phyloP scores from a whole-genome alignment of 2,329 filamentous ascomycete species.

The Reticulascus tulasneorum region DNA sequence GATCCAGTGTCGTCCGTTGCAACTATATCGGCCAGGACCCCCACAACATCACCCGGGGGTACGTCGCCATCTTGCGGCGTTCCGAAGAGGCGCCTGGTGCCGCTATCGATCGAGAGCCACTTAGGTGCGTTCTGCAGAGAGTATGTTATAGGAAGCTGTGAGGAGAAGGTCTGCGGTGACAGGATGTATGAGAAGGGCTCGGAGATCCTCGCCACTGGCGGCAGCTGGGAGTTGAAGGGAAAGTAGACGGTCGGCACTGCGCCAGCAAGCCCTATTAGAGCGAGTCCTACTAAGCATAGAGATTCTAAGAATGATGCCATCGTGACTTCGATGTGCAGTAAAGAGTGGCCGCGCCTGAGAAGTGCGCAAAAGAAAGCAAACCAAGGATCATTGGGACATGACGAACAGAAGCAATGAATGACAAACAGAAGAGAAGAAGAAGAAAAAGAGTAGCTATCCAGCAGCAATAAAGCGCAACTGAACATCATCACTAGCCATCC shows the following conservation, averaged over 20 bases:
- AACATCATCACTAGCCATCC: too few species aligned
- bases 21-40: conserved; percentile 59
- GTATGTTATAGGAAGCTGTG: conserved; percentile 59
- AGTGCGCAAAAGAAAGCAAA: conserved; percentile 13
- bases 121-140: conserved; percentile 59
- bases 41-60: conserved; percentile 48
- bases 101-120: conserved; percentile 72
- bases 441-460: background rate
- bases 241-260: conserved; percentile 50
- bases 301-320: conserved; percentile 25
- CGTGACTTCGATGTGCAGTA: conserved; percentile 11
- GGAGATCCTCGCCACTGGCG: conserved; percentile 68
- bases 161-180: conserved; percentile 69
- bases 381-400: too few species aligned
- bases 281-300: conserved; percentile 20
- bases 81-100: conserved; percentile 63
- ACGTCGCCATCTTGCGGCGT: conserved; percentile 57
- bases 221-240: conserved; percentile 81
- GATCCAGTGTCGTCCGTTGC: conserved; percentile 66
- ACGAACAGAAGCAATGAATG: conserved; percentile 5
- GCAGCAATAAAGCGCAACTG: conserved; percentile 6
- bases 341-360: conserved; percentile 12
- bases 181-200: conserved; percentile 68
- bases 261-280: conserved; percentile 24
- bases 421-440: conserved; percentile 1